Conservation (phyloP, 192 early-diverging fungal genomes). For the Umbelopsis vinacea region DNA sequence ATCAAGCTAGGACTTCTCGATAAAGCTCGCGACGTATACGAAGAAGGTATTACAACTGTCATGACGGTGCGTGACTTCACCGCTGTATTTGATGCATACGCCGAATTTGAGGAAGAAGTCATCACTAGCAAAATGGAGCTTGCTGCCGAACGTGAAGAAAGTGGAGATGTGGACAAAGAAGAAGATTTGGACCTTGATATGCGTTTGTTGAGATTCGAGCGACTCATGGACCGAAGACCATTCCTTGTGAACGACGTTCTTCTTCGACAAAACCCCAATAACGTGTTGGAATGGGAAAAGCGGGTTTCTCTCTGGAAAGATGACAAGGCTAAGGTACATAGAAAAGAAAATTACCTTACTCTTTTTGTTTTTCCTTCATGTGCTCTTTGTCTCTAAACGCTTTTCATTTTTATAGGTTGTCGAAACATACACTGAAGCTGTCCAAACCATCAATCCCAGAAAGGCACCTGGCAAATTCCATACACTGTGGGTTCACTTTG, state of each 20-base stretch:
- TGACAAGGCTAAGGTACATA: constrained; percentile 52
- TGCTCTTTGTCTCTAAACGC: neutral
- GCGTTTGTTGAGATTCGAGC: constrained; percentile 83
- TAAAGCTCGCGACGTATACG: constrained; percentile 91
- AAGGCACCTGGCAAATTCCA: constrained; percentile 79
- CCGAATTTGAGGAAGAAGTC: constrained; percentile 85
- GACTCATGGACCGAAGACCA: constrained; percentile 89
- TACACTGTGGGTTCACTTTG: constrained; percentile 86
- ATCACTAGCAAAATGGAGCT: constrained; percentile 77
- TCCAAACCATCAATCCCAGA: constrained; percentile 75
- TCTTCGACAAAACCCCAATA: constrained; percentile 88
- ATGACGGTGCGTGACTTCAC: constrained; percentile 91
- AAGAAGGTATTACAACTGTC: constrained; percentile 84
- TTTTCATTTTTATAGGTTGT: constrained; percentile 52
- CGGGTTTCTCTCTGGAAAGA: constrained; percentile 75
- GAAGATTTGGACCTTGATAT: constrained; percentile 79
- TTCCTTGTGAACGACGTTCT: constrained; percentile 94
- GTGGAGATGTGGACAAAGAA: constrained; percentile 51
- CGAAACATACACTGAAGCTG: constrained; percentile 75
- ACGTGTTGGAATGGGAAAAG: constrained; percentile 90
- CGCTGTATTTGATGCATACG: constrained; percentile 95
- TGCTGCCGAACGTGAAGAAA: constrained; percentile 55
- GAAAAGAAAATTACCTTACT: neutral
- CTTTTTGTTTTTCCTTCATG: neutral
- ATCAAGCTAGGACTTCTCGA: constrained; percentile 80